A percentile compares a stretch with the other conserved stretches of the same genome.
Conservation (phyloP, 208 protist genomes). For the Wallacemonas sp. region DNA sequence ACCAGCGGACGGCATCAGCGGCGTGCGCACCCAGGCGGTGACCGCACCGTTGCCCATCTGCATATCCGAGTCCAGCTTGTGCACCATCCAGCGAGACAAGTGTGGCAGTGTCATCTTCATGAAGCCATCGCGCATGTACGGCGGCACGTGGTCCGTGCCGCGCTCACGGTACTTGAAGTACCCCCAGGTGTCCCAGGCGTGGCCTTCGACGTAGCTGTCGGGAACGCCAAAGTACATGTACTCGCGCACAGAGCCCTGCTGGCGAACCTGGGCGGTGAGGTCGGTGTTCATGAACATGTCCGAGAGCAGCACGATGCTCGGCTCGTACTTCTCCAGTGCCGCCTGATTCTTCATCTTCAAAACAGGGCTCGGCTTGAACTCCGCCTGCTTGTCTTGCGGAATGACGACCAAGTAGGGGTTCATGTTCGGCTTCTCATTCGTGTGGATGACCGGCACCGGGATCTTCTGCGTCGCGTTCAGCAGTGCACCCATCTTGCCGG, state of each 20-base stretch:
- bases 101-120: constrained; percentile 66
- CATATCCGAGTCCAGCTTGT: constrained; percentile 83
- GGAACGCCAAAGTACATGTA: constrained; percentile 87
- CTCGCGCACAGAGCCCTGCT: constrained; percentile 82
- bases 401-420: constrained; percentile 89
- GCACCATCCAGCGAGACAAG: constrained; percentile 83
- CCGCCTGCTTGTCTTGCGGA: constrained; percentile 74
- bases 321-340: constrained; percentile 88
- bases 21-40: constrained; percentile 71
- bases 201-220: constrained; percentile 83
- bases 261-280: constrained; percentile 68
- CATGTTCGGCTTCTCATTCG: constrained; percentile 81
- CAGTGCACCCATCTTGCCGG: constrained; percentile 75
- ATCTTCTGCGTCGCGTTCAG: constrained; percentile 80
- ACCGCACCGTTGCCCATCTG: constrained; percentile 77
- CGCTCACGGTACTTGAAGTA: constrained; percentile 77
- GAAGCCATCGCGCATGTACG: constrained; percentile 81
- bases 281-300: constrained; percentile 88
- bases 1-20: constrained; percentile 48
- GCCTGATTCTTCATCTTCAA: constrained; percentile 80
- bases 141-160: constrained; percentile 56
- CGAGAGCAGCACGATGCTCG: constrained; percentile 78
- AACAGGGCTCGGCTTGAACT: constrained; percentile 83
- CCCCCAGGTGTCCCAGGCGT: constrained; percentile 87
- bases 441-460: constrained; percentile 77